A percentile compares a stretch with the other conserved stretches of the same genome.
phyloP scores from a whole-genome alignment of 2,329 filamentous ascomycete species.

The Pseudofabraea citricarpa region DNA sequence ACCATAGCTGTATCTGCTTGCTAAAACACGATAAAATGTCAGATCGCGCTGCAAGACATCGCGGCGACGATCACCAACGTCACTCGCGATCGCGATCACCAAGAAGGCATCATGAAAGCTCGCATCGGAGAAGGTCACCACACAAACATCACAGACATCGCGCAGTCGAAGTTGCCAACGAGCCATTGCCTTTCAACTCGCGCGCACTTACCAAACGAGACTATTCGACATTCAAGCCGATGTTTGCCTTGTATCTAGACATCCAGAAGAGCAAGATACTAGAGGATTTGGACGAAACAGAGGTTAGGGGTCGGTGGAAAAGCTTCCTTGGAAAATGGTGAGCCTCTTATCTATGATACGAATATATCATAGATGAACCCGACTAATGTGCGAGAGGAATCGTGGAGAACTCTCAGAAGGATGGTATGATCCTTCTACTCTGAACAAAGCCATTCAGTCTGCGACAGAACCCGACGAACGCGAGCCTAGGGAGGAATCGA shows the following conservation, averaged over 20 bases:
- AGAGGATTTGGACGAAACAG: constrained; percentile 65
- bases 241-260: constrained; percentile 82
- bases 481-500: constrained; percentile 2
- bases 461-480: constrained; percentile 7
- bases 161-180: constrained; percentile 3
- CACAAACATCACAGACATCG: constrained; percentile 28
- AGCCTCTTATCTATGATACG: constrained; percentile 16
- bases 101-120: constrained; percentile 2
- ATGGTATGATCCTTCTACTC: constrained; percentile 81
- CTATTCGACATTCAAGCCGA: constrained; percentile 56
- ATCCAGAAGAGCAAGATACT: constrained; percentile 77
- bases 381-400: constrained; percentile 62
- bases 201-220: constrained; percentile 65
- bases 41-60: background rate
- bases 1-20: too few relatives aligned
- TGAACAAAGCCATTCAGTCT: constrained; percentile 26
- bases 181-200: constrained; percentile 59
- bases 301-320: constrained; percentile 84
- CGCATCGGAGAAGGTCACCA: constrained; percentile 14
- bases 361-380: background rate
- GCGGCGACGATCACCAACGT: background rate
- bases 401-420: constrained; percentile 78
- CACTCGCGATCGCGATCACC: constrained; percentile 11
- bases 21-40: too few relatives aligned
- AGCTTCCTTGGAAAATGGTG: constrained; percentile 87